Conservation (phyloP, 345 rosid genomes). For the Isatis tinctoria region DNA sequence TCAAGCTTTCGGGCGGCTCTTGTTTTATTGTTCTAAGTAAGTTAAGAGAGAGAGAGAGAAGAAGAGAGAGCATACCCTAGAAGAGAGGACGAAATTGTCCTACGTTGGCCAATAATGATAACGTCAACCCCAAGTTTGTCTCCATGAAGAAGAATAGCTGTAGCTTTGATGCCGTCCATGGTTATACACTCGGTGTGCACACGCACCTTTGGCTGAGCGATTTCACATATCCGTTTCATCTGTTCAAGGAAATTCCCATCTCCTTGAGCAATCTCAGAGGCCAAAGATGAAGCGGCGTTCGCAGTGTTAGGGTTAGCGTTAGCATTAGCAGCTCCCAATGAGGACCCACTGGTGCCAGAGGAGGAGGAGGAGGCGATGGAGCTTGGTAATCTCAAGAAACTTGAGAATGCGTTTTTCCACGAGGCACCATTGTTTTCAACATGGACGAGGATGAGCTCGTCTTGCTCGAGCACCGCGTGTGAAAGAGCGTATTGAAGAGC, state of each 20-base stretch:
- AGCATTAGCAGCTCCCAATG: background rate
- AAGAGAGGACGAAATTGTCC: constrained; percentile 61
- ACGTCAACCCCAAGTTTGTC: constrained; percentile 48
- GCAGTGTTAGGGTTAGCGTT: background rate
- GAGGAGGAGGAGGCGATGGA: constrained; percentile 23
- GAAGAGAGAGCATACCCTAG: constrained; percentile 42
- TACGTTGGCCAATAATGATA: constrained; percentile 65
- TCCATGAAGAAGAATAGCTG: constrained; percentile 47
- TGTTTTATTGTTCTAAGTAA: background rate
- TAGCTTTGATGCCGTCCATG: constrained; percentile 54
- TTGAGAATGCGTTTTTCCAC: constrained; percentile 56
- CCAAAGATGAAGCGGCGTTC: background rate
- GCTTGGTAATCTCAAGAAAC: constrained; percentile 42
- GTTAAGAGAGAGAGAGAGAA: background rate
- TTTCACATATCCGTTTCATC: constrained; percentile 58
- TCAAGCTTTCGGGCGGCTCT: background rate
- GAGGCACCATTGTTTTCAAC: constrained; percentile 37
- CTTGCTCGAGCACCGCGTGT: constrained; percentile 58
- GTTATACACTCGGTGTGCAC: constrained; percentile 37
- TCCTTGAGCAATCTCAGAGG: constrained; percentile 34
- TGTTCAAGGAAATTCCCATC: constrained; percentile 60
- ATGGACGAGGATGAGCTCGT: constrained; percentile 62
- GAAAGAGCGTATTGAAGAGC: constrained; percentile 73
- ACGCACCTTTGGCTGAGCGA: constrained; percentile 52
- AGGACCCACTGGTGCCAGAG: background rate